phyloP scores from a whole-genome alignment of 1,284 basidiomycete species.

The Pseudozyma hubeiensis region DNA sequence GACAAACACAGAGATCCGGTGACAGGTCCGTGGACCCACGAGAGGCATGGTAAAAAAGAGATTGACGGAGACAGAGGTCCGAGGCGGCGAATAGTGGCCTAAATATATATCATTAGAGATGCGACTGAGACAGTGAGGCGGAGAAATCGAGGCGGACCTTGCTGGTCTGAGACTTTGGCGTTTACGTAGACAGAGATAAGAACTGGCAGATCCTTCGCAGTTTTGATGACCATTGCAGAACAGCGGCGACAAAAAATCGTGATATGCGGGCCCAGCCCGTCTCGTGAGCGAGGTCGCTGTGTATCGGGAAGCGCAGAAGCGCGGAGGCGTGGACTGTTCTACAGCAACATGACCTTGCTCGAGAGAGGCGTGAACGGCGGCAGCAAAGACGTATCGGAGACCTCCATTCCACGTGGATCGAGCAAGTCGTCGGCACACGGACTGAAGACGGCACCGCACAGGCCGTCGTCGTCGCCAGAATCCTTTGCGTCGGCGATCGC shows the following conservation, averaged over 20 bases:
- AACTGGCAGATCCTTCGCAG: neutral
- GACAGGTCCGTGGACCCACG: neutral
- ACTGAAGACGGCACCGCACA: conserved; percentile 29
- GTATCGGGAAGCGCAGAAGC: conserved; percentile 3
- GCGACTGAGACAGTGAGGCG: conserved; percentile 1
- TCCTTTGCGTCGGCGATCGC: conserved; percentile 4
- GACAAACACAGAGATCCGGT: neutral
- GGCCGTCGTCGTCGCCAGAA: conserved; percentile 13
- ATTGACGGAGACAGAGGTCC: conserved; percentile 1
- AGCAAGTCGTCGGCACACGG: conserved; percentile 41
- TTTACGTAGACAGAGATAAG: conserved; percentile 1
- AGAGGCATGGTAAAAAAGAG: no score
- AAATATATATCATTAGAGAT: conserved; percentile 1
- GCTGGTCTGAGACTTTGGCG: neutral
- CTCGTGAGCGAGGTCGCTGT: conserved; percentile 6
- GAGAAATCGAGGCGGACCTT: neutral
- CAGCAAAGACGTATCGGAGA: conserved; percentile 12
- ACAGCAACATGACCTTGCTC: conserved; percentile 11
- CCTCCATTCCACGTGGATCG: conserved; percentile 8
- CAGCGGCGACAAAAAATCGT: no score
- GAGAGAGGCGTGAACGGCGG: conserved; percentile 19
- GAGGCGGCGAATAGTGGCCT: conserved; percentile 1
- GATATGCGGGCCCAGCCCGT: conserved; percentile 10
- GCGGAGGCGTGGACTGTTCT: conserved; percentile 29
- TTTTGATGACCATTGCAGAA: neutral